Conservation (phyloP, 2,329 filamentous ascomycete genomes). For the Verticillium isaacii region DNA sequence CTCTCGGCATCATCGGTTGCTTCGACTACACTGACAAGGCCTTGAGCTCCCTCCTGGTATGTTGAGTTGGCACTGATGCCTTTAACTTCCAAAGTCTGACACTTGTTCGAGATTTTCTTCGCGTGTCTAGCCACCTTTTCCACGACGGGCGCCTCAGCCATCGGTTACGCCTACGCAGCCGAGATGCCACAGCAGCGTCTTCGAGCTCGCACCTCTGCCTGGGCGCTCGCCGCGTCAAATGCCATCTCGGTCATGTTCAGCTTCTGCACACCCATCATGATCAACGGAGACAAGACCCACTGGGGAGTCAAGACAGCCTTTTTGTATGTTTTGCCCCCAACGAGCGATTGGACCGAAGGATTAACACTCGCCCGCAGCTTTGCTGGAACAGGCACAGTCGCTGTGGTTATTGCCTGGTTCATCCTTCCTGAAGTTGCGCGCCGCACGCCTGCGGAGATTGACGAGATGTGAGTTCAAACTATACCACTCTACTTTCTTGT, state of each 20-base stretch:
- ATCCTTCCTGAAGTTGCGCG: conserved; percentile 29
- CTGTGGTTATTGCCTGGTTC: conserved; percentile 27
- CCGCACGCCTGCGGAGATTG: conserved; percentile 29
- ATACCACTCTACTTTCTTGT: neutral
- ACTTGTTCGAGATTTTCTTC: conserved; percentile 29
- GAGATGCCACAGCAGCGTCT: conserved; percentile 34
- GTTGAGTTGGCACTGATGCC: neutral
- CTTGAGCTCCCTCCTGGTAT: conserved; percentile 30
- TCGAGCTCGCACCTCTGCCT: conserved; percentile 31
- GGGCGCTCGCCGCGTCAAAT: conserved; percentile 31
- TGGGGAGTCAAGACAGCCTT: conserved; percentile 41
- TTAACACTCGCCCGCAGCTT: conserved; percentile 18
- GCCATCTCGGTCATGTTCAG: conserved; percentile 36
- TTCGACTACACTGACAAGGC: conserved; percentile 28
- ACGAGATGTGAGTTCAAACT: conserved; percentile 27
- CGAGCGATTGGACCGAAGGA: neutral
- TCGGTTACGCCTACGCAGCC: conserved; percentile 36
- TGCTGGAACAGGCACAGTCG: conserved; percentile 24
- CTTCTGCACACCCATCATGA: conserved; percentile 39
- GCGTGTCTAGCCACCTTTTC: conserved; percentile 34
- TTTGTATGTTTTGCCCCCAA: conserved; percentile 24
- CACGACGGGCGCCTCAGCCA: conserved; percentile 34
- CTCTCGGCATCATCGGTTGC: conserved; percentile 33
- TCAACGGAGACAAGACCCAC: conserved; percentile 25
- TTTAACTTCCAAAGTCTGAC: neutral